A percentile compares a stretch with the other conserved stretches of the same genome.
phyloP scores from a whole-genome alignment of 805 yeast genomes.

The Debaryomyces castellii region DNA sequence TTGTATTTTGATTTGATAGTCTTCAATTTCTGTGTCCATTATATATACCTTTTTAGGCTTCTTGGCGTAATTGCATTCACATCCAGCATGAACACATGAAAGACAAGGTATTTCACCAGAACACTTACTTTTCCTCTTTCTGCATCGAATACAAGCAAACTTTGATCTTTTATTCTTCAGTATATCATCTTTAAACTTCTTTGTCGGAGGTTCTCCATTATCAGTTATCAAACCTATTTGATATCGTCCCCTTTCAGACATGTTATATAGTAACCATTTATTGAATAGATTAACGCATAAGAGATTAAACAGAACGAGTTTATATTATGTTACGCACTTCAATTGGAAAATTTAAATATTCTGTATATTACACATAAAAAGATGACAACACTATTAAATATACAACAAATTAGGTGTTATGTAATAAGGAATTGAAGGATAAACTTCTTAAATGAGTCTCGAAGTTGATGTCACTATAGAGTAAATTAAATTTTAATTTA shows the following conservation, averaged over 20 bases:
- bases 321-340: neutral
- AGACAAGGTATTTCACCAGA: slow-evolving; percentile 24
- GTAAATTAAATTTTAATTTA: neutral
- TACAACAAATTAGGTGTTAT: neutral
- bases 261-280: neutral
- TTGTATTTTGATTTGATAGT: slow-evolving; percentile 13
- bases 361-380: neutral
- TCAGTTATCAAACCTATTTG: neutral
- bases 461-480: neutral
- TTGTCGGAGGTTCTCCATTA: neutral
- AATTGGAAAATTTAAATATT: neutral
- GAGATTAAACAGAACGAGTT: no score
- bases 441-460: neutral
- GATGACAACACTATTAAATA: neutral
- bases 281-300: neutral
- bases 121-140: slow-evolving; percentile 27
- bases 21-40: slow-evolving; percentile 20
- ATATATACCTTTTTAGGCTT: slow-evolving; percentile 19
- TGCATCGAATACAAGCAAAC: slow-evolving; percentile 24
- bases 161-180: slow-evolving; percentile 7
- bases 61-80: slow-evolving; percentile 19
- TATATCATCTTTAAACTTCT: neutral
- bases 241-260: neutral
- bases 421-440: neutral
- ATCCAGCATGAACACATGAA: slow-evolving; percentile 12